Evolutionary conservation across 2,329 filamentous ascomycete species (phyloP).

Genomic region (Aspergillus calidoustus): DNA sequence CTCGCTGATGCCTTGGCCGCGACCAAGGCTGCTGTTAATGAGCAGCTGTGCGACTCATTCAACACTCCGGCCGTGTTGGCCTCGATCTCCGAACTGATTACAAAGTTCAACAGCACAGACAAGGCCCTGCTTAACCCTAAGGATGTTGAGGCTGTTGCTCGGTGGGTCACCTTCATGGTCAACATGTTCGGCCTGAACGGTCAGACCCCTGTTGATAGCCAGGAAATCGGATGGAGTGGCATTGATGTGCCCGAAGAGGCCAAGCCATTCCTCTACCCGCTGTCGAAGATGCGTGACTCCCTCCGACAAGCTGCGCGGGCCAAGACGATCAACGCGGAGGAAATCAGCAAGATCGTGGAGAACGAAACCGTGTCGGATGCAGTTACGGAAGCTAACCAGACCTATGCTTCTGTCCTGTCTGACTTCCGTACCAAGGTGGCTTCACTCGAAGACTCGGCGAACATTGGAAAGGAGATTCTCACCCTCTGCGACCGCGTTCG

Average conservation of each 20-base stretch:
- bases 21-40: constrained; percentile 54
- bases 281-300: constrained; percentile 61
- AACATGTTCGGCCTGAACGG: constrained; percentile 77
- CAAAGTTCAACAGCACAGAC: constrained; percentile 69
- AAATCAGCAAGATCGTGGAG: constrained; percentile 46
- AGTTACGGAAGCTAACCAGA: constrained; percentile 36
- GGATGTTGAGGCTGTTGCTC: constrained; percentile 62
- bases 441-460: constrained; percentile 50
- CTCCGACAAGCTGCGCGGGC: constrained; percentile 61
- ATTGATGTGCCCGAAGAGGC: constrained; percentile 65
- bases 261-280: constrained; percentile 64
- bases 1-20: constrained; percentile 18
- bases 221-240: constrained; percentile 66
- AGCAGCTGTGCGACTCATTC: constrained; percentile 80
- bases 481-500: constrained; percentile 78
- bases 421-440: constrained; percentile 46
- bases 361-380: constrained; percentile 30
- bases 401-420: constrained; percentile 55
- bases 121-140: constrained; percentile 52
- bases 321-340: constrained; percentile 46
- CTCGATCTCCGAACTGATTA: constrained; percentile 76
- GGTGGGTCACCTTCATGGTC: constrained; percentile 82
- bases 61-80: constrained; percentile 82
- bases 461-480: constrained; percentile 73
- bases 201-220: constrained; percentile 37